phyloP scores from a whole-genome alignment of 257 asterid genomes.

The Penstemon davidsonii region DNA sequence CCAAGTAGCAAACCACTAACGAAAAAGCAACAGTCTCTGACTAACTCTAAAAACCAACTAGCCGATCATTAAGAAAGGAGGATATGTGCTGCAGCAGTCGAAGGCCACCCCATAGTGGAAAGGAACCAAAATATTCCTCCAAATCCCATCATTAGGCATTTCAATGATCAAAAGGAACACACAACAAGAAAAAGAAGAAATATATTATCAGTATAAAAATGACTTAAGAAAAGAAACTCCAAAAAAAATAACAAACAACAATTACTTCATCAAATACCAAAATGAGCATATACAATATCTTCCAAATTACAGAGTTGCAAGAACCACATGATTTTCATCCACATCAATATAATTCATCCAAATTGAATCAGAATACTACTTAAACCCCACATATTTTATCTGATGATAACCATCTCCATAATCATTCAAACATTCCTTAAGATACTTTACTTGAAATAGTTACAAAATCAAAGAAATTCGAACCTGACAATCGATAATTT shows the following conservation, averaged over 20 bases:
- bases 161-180: conserved; percentile 25
- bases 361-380: too few species aligned
- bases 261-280: too few species aligned
- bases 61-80: conserved; percentile 32
- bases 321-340: too few species aligned
- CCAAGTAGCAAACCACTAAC: conserved; percentile 21
- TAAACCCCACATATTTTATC: too few species aligned
- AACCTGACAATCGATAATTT: conserved; percentile 89
- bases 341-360: too few species aligned
- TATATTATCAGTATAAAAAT: conserved; percentile 15
- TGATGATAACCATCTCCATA: too few species aligned
- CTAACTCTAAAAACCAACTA: conserved; percentile 27
- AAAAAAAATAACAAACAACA: neutral
- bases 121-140: conserved; percentile 29
- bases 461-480: conserved; percentile 14
- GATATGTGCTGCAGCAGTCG: conserved; percentile 30
- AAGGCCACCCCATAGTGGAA: conserved; percentile 12
- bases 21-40: conserved; percentile 30
- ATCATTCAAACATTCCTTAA: too few species aligned
- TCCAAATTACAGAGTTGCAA: too few species aligned
- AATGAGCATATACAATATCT: too few species aligned
- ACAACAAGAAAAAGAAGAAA: conserved; percentile 20
- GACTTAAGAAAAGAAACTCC: neutral
- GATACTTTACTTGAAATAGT: neutral
- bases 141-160: conserved; percentile 30